Evolutionary conservation across 1,139 yeast genomes (phyloP).

Genomic region (Zygoascus sp.): DNA sequence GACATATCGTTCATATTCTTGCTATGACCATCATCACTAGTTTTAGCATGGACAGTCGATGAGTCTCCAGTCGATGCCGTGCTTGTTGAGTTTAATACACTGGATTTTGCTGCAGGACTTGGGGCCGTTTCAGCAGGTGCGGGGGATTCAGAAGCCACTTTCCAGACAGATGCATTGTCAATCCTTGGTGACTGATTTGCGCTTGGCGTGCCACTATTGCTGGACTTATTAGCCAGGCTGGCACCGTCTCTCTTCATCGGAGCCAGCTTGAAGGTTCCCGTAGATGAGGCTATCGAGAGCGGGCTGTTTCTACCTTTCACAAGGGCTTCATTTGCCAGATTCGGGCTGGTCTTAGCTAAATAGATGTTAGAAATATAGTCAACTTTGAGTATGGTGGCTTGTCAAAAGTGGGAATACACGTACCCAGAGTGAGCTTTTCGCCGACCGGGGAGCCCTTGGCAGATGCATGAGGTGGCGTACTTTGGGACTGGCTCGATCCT

Average conservation of each 20-base stretch:
- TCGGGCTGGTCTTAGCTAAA: conserved; percentile 12
- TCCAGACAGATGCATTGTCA: conserved; percentile 29
- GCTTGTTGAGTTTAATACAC: not conserved
- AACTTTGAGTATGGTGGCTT: conserved; percentile 2
- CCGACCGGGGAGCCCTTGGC: conserved; percentile 17
- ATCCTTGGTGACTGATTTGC: conserved; percentile 25
- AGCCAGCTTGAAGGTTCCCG: conserved; percentile 35
- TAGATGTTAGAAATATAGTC: not conserved
- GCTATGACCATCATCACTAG: conserved; percentile 1
- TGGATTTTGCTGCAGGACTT: not conserved
- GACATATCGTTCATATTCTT: conserved; percentile 18
- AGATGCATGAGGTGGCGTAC: conserved; percentile 13
- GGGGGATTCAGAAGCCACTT: conserved; percentile 21
- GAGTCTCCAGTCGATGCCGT: no score
- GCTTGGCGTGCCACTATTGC: conserved; percentile 19
- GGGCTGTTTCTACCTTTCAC: conserved; percentile 23
- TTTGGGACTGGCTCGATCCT: conserved; percentile 2
- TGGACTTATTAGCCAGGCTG: conserved; percentile 15
- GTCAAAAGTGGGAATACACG: conserved; percentile 13
- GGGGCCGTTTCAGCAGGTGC: conserved; percentile 6
- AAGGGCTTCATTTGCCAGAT: conserved; percentile 18
- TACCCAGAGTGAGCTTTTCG: conserved; percentile 18
- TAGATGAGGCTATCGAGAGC: conserved; percentile 29
- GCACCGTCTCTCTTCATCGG: conserved; percentile 30
- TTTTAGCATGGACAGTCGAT: conserved; percentile 3